Evolutionary conservation across 2,329 filamentous ascomycete genomes (phyloP).

Genomic region (Cordyceps tenuipes): DNA sequence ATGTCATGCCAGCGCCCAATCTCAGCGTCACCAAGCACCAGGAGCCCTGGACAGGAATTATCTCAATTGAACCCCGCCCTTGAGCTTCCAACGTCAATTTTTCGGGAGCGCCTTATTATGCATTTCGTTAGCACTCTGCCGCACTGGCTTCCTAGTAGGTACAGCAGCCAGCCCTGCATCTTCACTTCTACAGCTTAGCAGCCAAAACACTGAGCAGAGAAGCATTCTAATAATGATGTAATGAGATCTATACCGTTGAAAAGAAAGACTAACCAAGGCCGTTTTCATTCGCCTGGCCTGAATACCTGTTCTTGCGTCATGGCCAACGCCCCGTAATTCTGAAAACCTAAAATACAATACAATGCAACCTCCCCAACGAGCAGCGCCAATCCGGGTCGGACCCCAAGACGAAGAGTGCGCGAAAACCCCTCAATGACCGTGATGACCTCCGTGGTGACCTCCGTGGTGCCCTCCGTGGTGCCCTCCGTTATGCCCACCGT

Average conservation of each 20-base stretch:
- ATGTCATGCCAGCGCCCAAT: constrained; percentile 23
- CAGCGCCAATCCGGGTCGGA: background rate
- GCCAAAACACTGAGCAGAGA: background rate
- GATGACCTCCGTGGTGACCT: background rate
- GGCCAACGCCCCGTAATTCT: background rate
- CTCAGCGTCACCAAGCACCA: constrained; percentile 3
- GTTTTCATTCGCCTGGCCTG: background rate
- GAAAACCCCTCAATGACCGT: background rate
- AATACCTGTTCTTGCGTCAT: constrained; percentile 6
- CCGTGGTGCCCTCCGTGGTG: background rate
- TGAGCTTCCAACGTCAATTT: background rate
- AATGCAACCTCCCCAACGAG: background rate
- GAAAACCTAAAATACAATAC: background rate
- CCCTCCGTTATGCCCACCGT: background rate
- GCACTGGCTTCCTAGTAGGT: too few relatives aligned
- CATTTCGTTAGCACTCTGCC: too few relatives aligned
- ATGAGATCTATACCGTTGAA: background rate
- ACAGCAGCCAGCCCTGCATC: too few relatives aligned
- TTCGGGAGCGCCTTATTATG: too few relatives aligned
- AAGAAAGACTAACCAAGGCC: background rate
- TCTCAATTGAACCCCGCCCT: background rate
- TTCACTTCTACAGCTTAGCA: background rate
- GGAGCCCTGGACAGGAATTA: background rate
- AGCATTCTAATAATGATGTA: background rate
- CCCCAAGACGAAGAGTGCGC: background rate